These are phyloP conservation scores for Pseudogymnoascus sp. DNA, from an alignment of 2,329 filamentous ascomycete genomes.

Conservation along the genomic window DNA sequence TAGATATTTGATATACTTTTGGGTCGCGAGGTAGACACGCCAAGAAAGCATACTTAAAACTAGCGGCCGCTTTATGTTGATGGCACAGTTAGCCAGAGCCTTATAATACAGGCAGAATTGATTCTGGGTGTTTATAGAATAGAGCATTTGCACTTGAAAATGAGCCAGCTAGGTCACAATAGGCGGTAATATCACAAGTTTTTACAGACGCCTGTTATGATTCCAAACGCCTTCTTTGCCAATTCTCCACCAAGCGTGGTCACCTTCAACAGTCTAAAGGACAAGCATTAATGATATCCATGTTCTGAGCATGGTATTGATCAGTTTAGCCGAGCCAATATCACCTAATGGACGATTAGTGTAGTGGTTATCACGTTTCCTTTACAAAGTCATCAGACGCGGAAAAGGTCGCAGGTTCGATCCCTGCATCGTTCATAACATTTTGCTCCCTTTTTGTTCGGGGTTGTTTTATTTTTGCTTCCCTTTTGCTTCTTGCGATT, in stretches of 20 bases:
- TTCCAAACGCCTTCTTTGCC: background rate
- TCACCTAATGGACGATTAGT: constrained; percentile 9
- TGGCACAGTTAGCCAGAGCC: background rate
- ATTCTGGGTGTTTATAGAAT: background rate
- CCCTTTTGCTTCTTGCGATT: background rate
- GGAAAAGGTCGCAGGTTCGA: constrained; percentile 17
- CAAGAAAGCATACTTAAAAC: background rate
- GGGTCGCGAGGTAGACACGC: constrained; percentile 1
- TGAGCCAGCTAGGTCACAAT: background rate
- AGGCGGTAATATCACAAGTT: background rate
- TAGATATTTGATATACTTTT: constrained; percentile 7
- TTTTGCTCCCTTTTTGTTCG: constrained; percentile 8
- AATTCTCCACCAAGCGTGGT: background rate
- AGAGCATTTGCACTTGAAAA: background rate
- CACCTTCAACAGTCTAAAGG: background rate
- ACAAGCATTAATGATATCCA: background rate
- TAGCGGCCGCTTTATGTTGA: background rate
- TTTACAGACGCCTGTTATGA: background rate
- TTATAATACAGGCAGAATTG: background rate
- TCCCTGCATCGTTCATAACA: constrained; percentile 14
- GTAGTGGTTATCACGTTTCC: constrained; percentile 15
- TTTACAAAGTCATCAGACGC: constrained; percentile 12
- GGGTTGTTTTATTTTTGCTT: constrained; percentile 6
- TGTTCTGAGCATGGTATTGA: background rate
- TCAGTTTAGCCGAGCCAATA: background rate